Percentiles rank a stretch among this genome's conserved stretches.
phyloP scores from a whole-genome alignment of 352 stramenopile genomes.

The Pythium guiyangense region DNA sequence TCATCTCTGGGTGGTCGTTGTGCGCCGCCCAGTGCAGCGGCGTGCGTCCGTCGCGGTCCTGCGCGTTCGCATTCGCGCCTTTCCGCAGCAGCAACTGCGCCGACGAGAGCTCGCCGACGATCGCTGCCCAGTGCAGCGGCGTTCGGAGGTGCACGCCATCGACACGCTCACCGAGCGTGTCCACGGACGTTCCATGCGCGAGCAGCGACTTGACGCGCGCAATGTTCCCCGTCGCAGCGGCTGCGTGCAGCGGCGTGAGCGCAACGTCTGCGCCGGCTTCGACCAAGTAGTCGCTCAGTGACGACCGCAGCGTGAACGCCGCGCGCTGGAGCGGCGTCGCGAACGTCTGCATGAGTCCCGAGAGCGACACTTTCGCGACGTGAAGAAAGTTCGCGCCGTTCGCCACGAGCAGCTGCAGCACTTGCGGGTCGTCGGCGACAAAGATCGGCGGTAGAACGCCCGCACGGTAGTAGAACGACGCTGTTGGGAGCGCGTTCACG shows the following conservation, averaged over 20 bases:
- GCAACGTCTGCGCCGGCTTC: slow-evolving; percentile 67
- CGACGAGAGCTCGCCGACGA: slow-evolving; percentile 38
- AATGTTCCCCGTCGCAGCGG: slow-evolving; percentile 48
- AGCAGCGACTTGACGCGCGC: slow-evolving; percentile 40
- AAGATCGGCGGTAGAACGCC: slow-evolving; percentile 67
- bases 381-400: slow-evolving; percentile 68
- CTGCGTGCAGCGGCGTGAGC: slow-evolving; percentile 70
- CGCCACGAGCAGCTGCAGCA: slow-evolving; percentile 55
- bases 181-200: slow-evolving; percentile 25
- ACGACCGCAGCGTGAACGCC: slow-evolving; percentile 56
- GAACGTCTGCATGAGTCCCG: slow-evolving; percentile 34
- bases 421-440: slow-evolving; percentile 66
- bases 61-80: slow-evolving; percentile 49
- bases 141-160: slow-evolving; percentile 59
- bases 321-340: slow-evolving; percentile 57
- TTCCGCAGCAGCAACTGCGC: slow-evolving; percentile 34
- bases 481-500: slow-evolving; percentile 51
- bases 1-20: slow-evolving; percentile 53
- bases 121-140: slow-evolving; percentile 68
- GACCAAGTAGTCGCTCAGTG: slow-evolving; percentile 60
- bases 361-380: slow-evolving; percentile 41
- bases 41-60: slow-evolving; percentile 54
- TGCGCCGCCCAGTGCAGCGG: slow-evolving; percentile 74
- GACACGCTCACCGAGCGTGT: slow-evolving; percentile 56
- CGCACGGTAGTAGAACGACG: slow-evolving; percentile 62